Conservation (phyloP, 2,329 filamentous ascomycete species). For the Orbilia javanica region DNA sequence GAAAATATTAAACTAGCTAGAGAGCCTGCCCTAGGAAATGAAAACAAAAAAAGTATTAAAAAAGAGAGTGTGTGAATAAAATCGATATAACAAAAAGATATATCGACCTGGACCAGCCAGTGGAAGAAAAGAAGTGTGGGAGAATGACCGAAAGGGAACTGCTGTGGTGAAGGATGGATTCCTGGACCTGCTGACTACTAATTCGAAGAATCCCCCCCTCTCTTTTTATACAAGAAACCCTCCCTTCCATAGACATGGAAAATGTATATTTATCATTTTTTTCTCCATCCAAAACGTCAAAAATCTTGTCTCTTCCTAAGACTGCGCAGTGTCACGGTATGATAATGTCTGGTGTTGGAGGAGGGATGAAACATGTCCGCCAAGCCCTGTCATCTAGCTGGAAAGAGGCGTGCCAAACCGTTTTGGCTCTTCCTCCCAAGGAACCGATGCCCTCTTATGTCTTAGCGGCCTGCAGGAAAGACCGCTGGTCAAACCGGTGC, state of each 20-base stretch:
- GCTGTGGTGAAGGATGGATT: background rate
- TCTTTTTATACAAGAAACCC: slow-evolving; percentile 10
- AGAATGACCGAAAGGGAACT: background rate
- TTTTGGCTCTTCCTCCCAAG: background rate
- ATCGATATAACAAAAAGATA: slow-evolving; percentile 28
- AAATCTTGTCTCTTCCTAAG: slow-evolving; percentile 7
- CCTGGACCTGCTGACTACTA: background rate
- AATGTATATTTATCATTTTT: slow-evolving; percentile 1
- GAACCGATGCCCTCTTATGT: slow-evolving; percentile 1
- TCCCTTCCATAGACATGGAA: background rate
- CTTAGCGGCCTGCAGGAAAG: slow-evolving; percentile 13
- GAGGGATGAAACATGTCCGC: slow-evolving; percentile 1
- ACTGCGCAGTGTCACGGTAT: slow-evolving; percentile 15
- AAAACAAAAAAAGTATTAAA: background rate
- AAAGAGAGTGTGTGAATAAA: background rate
- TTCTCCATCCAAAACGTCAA: background rate
- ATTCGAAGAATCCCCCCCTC: background rate
- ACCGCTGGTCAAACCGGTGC: background rate
- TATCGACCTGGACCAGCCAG: slow-evolving; percentile 53
- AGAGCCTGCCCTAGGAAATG: slow-evolving; percentile 33
- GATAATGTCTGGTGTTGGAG: slow-evolving; percentile 21
- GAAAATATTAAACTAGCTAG: background rate
- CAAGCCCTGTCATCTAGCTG: slow-evolving; percentile 13
- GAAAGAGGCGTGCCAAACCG: slow-evolving; percentile 9
- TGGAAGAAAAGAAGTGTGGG: slow-evolving; percentile 14